These are phyloP conservation scores for Wickerhamiella shivajii DNA, from an alignment of 805 yeast species.

Conservation along the genomic window DNA sequence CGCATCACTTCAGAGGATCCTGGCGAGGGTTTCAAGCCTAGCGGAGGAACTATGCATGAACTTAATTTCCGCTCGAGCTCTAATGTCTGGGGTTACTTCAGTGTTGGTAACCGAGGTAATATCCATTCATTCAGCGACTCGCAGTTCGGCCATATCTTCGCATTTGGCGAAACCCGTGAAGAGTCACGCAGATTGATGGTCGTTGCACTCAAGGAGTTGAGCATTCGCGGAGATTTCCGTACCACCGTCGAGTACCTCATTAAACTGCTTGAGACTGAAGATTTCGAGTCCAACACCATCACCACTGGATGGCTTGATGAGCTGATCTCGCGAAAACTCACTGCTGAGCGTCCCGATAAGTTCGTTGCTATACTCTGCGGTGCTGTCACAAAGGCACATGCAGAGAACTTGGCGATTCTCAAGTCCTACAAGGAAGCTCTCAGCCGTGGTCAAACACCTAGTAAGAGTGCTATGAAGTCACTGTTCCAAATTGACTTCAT, in stretches of 20 bases:
- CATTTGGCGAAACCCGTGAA: conserved; percentile 97
- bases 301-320: conserved; percentile 99
- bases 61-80: conserved; percentile 93
- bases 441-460: conserved; percentile 91
- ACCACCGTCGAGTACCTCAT: conserved; percentile 96
- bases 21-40: conserved; percentile 97
- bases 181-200: conserved; percentile 98
- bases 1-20: conserved; percentile 99
- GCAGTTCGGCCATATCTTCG: conserved; percentile 97
- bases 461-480: conserved; percentile 66
- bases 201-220: conserved; percentile 89
- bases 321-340: conserved; percentile 78
- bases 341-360: conserved; percentile 94
- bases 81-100: conserved; percentile 99
- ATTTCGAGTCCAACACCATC: conserved; percentile 87
- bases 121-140: conserved; percentile 97
- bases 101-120: conserved; percentile 90
- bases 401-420: conserved; percentile 56
- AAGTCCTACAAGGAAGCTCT: conserved; percentile 59
- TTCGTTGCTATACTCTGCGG: conserved; percentile 88
- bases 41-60: conserved; percentile 93
- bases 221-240: conserved; percentile 96
- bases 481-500: conserved; percentile 89
- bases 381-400: conserved; percentile 90
- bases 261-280: conserved; percentile 89